Base-by-base conservation (phyloP, 2,329 filamentous ascomycete species). In the Scedosporium apiospermum region DNA sequence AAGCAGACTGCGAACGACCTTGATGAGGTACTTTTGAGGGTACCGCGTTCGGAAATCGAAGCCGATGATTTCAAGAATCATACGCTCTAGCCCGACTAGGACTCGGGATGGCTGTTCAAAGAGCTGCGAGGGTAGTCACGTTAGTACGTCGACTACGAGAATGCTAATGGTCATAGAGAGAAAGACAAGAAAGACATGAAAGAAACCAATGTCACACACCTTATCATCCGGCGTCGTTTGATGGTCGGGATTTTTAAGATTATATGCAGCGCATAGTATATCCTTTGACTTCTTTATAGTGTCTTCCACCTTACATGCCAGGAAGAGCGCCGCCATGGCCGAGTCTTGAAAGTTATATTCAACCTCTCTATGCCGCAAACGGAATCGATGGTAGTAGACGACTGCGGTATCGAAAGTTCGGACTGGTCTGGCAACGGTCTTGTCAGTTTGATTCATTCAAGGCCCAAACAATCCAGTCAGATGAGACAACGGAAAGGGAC, bases 231-330 rank as follows among this genome's bases (percentile, higher is more conserved):
- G 84, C 18, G 88, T 88, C 44, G 73, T 89, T 75, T 75, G 91
- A 82, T 74, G 89, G 73, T 76, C 88, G 67, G 69, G 84, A 71
- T 75, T 83, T 75, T 92, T 95, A 44, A 96, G 78, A 71, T 96
- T 97, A 75, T 93, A 91, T 26, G 91, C 88, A 1, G 93, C 92
- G 64, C 91, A 96, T 16, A 98, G 80, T 65, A 99, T 96, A 66
- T 99, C 95, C 63, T 85, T 87, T 3, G 91, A 96, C 78, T 98
- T 98, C 77, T 99, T 99, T 67, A 97, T 84, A 0, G 95, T 99
- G 74, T 99, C 95, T 75, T 99, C 95, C 57, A 96, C 92, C 77
- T 99, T 99, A 80, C 93, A 98, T 2, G 93, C 93, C 2, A 93
- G 90, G 70, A 98, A 93, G 7, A 99, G 79, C 26, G 91, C 89